phyloP scores from a whole-genome alignment of 2,329 filamentous ascomycete species.

The Xylaria sp. region DNA sequence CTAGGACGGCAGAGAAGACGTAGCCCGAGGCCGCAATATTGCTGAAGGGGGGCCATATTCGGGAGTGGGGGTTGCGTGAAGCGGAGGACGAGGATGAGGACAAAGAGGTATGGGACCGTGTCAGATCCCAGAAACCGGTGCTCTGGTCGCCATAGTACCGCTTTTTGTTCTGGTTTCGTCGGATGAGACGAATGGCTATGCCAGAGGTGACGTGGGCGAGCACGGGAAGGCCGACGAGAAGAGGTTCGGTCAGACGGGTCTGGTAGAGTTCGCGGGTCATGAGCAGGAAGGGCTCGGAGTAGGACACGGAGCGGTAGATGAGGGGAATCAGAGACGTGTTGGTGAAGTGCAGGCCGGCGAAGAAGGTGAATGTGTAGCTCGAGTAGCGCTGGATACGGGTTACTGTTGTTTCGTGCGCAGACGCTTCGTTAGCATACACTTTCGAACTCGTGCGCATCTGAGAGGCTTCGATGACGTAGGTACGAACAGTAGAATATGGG shows the following conservation, averaged over 20 bases:
- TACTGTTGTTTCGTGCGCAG: conserved; percentile 25
- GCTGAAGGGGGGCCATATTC: conserved; percentile 76
- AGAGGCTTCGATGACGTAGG: neutral
- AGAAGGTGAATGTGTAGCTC: conserved; percentile 83
- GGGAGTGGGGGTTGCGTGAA: conserved; percentile 20
- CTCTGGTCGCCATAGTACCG: conserved; percentile 84
- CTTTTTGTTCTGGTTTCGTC: conserved; percentile 75
- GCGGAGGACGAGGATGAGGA: conserved; percentile 49
- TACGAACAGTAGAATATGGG: conserved; percentile 79
- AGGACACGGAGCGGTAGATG: conserved; percentile 75
- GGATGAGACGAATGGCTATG: conserved; percentile 78
- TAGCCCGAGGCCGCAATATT: conserved; percentile 80
- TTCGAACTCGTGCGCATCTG: too few species aligned
- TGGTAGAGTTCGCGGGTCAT: conserved; percentile 94
- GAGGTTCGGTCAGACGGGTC: conserved; percentile 79
- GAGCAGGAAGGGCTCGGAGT: conserved; percentile 86
- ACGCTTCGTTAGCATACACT: neutral
- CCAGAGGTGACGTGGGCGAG: conserved; percentile 81
- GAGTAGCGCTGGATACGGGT: conserved; percentile 85
- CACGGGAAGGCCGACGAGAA: conserved; percentile 81
- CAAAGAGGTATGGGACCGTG: conserved; percentile 16
- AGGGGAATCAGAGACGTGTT: conserved; percentile 87
- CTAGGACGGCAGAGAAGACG: conserved; percentile 70
- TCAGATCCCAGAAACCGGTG: conserved; percentile 58
- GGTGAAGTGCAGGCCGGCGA: conserved; percentile 79